Evolutionary conservation across 805 yeast species (phyloP).

Genomic region (Candida mattraensis): DNA sequence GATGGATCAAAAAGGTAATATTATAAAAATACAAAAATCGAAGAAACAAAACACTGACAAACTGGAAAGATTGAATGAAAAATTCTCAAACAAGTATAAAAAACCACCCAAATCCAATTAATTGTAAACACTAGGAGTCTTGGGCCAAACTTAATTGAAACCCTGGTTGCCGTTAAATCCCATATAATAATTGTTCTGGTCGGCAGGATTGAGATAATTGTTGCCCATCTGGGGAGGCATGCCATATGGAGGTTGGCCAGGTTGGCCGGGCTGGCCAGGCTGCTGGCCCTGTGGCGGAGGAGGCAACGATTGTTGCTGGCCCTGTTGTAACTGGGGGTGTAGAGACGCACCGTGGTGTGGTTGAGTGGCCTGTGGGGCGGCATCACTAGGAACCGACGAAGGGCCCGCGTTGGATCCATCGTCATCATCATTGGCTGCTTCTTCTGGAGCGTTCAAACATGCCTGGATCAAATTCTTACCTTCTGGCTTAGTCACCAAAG

Average conservation of each 20-base stretch:
- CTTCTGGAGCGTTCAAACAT: slow-evolving; percentile 96
- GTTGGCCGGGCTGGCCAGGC: slow-evolving; percentile 24
- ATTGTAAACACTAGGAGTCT: no score
- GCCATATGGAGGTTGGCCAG: slow-evolving; percentile 24
- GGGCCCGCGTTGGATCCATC: slow-evolving; percentile 31
- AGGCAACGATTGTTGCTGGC: slow-evolving; percentile 31
- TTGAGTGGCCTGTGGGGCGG: slow-evolving; percentile 23
- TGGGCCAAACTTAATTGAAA: slow-evolving; percentile 17
- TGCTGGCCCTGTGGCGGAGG: slow-evolving; percentile 29
- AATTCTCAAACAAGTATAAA: slow-evolving; percentile 1
- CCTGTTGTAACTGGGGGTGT: slow-evolving; percentile 36
- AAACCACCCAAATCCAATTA: no score
- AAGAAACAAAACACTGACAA: slow-evolving; percentile 8
- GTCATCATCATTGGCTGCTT: slow-evolving; percentile 60
- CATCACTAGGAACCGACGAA: slow-evolving; percentile 12
- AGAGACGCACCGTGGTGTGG: slow-evolving; percentile 27
- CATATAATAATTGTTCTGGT: slow-evolving; percentile 29
- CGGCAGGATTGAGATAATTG: slow-evolving; percentile 27
- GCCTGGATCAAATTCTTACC: slow-evolving; percentile 97
- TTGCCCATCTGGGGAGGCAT: slow-evolving; percentile 29
- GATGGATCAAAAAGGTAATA: slow-evolving; percentile 8
- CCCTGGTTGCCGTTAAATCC: slow-evolving; percentile 32
- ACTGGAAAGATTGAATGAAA: no score
- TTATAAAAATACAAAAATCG: slow-evolving; percentile 3
- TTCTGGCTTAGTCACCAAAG: slow-evolving; percentile 94